A percentile compares a stretch with the other conserved stretches of the same genome.
These are phyloP conservation scores for Arthrobotrys entomopaga DNA, from an alignment of 2,329 filamentous ascomycete species.

Conservation along the genomic window DNA sequence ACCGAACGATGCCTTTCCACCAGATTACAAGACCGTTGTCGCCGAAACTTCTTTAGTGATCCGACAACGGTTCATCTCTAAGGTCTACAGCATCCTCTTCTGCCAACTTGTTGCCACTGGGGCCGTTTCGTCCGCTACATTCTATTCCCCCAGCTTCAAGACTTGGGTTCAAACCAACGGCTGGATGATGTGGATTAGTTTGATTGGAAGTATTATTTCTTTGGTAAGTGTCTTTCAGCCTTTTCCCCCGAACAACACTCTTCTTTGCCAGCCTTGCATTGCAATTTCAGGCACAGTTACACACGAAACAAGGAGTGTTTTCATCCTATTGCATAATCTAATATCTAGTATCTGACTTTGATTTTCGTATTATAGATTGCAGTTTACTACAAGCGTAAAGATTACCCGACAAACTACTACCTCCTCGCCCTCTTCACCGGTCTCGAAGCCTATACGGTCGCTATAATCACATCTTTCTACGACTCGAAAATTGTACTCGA, in stretches of 20 bases:
- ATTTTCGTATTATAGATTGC: slow-evolving; percentile 27
- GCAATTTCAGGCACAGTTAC: slow-evolving; percentile 11
- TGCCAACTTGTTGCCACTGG: slow-evolving; percentile 88
- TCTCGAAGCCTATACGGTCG: slow-evolving; percentile 92
- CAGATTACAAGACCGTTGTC: slow-evolving; percentile 87
- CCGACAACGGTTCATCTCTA: slow-evolving; percentile 94
- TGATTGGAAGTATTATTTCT: slow-evolving; percentile 68
- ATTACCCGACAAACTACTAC: slow-evolving; percentile 91
- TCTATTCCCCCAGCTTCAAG: slow-evolving; percentile 83
- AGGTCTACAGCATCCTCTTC: slow-evolving; percentile 98
- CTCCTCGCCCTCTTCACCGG: slow-evolving; percentile 92
- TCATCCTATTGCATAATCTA: neutral
- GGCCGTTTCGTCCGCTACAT: slow-evolving; percentile 81
- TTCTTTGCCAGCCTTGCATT: slow-evolving; percentile 11
- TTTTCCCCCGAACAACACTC: neutral
- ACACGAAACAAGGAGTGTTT: neutral
- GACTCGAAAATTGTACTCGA: slow-evolving; percentile 84
- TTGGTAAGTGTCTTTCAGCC: slow-evolving; percentile 65
- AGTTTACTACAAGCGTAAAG: slow-evolving; percentile 94
- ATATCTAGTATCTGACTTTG: slow-evolving; percentile 6
- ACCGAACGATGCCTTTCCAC: slow-evolving; percentile 49
- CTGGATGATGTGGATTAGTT: slow-evolving; percentile 85
- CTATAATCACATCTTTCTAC: slow-evolving; percentile 88
- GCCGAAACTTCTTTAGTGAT: slow-evolving; percentile 95
- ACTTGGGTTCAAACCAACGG: slow-evolving; percentile 85